Conservation (phyloP, 371 early-diverging fungal genomes). For the Furculomyces boomerangus region DNA sequence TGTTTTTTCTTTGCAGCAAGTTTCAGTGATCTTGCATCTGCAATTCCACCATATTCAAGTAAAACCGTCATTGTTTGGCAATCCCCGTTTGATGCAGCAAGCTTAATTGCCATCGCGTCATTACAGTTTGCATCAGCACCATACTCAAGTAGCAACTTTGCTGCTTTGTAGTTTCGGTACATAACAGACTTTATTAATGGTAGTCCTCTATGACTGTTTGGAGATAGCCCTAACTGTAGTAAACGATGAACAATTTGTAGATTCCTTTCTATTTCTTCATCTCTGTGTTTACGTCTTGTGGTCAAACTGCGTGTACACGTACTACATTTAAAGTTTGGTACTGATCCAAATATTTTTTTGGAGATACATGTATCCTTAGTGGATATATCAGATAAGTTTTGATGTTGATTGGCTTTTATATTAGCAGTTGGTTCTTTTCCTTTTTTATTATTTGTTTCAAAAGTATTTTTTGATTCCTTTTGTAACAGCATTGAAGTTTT, state of each 20-base stretch:
- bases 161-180: neutral
- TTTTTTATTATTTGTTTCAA: neutral
- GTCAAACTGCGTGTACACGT: neutral
- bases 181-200: constrained; percentile 1
- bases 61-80: neutral
- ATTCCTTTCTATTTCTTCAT: neutral
- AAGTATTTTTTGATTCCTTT: neutral
- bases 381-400: too few species aligned
- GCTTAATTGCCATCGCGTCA: neutral
- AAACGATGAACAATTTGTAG: neutral
- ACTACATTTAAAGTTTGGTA: neutral
- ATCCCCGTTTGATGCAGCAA: neutral
- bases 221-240: neutral
- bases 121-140: neutral
- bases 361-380: neutral
- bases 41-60: neutral
- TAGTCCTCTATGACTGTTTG: neutral
- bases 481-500: neutral
- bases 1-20: neutral
- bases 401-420: too few species aligned
- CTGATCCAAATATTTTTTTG: neutral
- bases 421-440: too few species aligned
- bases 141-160: neutral
- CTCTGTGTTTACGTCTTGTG: neutral
- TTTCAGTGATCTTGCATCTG: neutral